Evolutionary conservation across 2,329 filamentous ascomycete species (phyloP), one percentile per base, ranked within the genome.

Genomic region (Sphaerulina vaccinii): DNA sequence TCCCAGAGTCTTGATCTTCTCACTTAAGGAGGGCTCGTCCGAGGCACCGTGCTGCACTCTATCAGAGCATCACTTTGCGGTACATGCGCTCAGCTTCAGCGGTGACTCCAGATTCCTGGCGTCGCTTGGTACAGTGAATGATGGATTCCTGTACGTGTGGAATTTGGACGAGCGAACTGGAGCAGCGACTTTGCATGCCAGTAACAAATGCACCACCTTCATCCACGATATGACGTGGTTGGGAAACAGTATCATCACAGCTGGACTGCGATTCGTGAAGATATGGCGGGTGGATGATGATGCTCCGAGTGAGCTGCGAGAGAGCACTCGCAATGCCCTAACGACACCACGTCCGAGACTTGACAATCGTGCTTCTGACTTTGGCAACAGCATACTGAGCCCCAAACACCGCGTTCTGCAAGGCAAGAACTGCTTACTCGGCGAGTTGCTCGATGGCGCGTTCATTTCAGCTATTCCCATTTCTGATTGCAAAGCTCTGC

Each of bases 101-200:
- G 79, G 86, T 1, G 89, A 96, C 68, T 89, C 88, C 10, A 86
- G 81, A 58, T 95, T 87, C 69, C 79, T 99, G 27, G 93, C 93
- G 2, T 95, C 90, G 16, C 78, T 99, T 10, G 93, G 93, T 22
- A 83, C 87, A 15, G 81, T 87, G 49, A 96, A 96, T 67, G 93
- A 99, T 71, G 92, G 92, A 1, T 97, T 95, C 66, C 77, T 99
- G 16, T 95, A 92, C 68, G 79, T 97, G 22, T 97, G 92, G 91
- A 83, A 79, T 60, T 82, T 96, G 59, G 90, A 95, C 64, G 74
- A 86, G n/a, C 86, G 84, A 42, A 93, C 83, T 8, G 92, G 91
- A 15, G 80, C 86, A 16, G 86, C 90, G 1, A 90, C 79, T 62
- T 75, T 97, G 27, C 79, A 85, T 80, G 92, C 79, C 68, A 96